A percentile compares a stretch with the other conserved stretches of the same genome.
Evolutionary conservation across 768 basidiomycete genomes (phyloP).

Genomic region (Cubamyces lactineus): DNA sequence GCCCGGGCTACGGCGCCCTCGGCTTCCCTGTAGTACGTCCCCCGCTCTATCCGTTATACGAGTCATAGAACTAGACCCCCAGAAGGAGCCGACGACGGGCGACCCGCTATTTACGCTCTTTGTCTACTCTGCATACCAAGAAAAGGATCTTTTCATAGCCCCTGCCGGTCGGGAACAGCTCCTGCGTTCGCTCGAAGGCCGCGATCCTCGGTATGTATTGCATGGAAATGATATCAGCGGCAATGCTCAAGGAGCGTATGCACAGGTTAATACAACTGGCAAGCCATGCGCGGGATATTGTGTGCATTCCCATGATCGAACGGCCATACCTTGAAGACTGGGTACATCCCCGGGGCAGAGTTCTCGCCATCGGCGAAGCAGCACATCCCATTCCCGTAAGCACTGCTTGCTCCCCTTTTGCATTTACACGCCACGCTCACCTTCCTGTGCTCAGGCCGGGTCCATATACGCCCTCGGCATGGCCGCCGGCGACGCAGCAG

Average conservation of each 20-base stretch:
- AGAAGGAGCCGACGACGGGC: constrained; percentile 8
- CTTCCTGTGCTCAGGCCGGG: constrained; percentile 7
- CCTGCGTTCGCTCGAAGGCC: constrained; percentile 14
- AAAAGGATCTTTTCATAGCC: not conserved
- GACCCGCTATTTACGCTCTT: constrained; percentile 13
- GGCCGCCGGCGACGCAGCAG: constrained; percentile 37
- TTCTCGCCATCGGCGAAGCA: constrained; percentile 37
- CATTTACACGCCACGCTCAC: not conserved
- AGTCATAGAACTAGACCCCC: not conserved
- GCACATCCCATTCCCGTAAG: constrained; percentile 38
- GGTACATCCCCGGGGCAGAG: constrained; percentile 32
- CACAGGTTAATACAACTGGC: constrained; percentile 26
- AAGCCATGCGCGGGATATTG: constrained; percentile 5
- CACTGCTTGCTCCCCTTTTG: not conserved
- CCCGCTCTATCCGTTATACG: not conserved
- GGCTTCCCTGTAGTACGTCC: constrained; percentile 24
- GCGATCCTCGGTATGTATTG: constrained; percentile 26
- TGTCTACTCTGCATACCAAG: constrained; percentile 3
- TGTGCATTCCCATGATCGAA: constrained; percentile 19
- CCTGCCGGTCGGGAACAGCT: constrained; percentile 5
- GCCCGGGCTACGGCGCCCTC: constrained; percentile 19
- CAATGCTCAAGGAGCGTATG: not conserved
- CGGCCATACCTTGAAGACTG: constrained; percentile 34
- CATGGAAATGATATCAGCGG: not conserved
- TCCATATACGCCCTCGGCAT: constrained; percentile 26